Conservation (phyloP, 192 early-diverging fungal species). For the Coemansia sp. region DNA sequence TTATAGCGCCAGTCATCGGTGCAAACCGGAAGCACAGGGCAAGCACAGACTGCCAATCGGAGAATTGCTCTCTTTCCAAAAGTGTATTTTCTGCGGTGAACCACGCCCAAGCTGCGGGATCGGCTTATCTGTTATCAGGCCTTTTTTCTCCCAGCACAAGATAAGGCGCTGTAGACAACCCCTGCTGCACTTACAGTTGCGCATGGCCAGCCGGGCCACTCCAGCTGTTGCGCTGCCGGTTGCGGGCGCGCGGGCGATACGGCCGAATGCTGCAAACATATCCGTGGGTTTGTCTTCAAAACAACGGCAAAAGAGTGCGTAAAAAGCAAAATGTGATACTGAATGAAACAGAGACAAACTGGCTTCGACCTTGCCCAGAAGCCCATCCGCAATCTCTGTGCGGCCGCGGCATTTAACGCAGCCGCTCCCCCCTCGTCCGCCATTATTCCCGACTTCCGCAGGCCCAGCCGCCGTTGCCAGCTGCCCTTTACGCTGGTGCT, state of each 20-base stretch:
- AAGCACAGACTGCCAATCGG: slow-evolving; percentile 1
- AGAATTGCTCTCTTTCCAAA: background rate
- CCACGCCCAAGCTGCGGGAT: background rate
- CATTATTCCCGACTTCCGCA: slow-evolving; percentile 2
- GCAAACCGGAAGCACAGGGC: slow-evolving; percentile 4
- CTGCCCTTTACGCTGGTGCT: background rate
- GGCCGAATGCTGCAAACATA: slow-evolving; percentile 48
- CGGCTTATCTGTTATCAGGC: slow-evolving; percentile 7
- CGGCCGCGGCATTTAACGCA: background rate
- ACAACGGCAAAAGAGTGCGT: background rate
- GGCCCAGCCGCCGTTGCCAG: background rate
- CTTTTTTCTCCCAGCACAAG: background rate
- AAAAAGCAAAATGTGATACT: background rate
- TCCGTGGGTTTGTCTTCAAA: background rate
- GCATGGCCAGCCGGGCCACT: background rate
- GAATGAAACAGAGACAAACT: slow-evolving; percentile 4
- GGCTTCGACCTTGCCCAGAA: background rate
- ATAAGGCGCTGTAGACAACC: background rate
- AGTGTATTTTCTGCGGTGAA: background rate
- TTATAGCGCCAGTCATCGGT: background rate
- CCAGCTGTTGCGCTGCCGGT: background rate
- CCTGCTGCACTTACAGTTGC: slow-evolving; percentile 28
- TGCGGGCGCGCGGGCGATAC: slow-evolving; percentile 29
- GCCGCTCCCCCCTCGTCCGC: slow-evolving; percentile 4
- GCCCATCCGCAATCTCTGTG: background rate